phyloP scores from a whole-genome alignment of 225 moss, liverwort and hornwort genomes.

The Neckera pumila region DNA sequence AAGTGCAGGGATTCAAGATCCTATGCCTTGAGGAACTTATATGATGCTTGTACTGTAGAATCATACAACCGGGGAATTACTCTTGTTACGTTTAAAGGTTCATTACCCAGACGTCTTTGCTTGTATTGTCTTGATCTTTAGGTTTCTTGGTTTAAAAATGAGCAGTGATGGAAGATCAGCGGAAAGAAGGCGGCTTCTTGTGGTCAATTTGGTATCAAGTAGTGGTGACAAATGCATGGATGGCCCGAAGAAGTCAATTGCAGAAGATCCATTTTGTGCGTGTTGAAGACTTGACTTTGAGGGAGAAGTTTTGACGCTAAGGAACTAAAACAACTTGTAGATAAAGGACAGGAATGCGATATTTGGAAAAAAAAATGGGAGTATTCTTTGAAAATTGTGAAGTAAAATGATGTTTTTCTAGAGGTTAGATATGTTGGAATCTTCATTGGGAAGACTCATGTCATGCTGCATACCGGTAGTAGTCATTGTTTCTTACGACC shows the following conservation, averaged over 20 bases:
- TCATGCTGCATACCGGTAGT: neutral
- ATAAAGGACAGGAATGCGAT: neutral
- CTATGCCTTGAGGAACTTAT: neutral
- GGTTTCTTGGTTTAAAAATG: neutral
- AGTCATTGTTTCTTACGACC: neutral
- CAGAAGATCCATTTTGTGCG: neutral
- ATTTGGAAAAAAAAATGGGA: neutral
- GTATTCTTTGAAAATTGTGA: neutral
- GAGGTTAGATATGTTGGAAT: neutral
- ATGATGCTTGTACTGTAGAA: neutral
- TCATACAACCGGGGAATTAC: neutral
- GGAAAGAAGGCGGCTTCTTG: neutral
- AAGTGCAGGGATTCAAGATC: neutral
- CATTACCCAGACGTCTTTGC: neutral
- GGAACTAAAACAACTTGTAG: neutral
- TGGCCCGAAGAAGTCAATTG: neutral
- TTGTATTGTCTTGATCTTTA: neutral
- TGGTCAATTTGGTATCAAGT: neutral
- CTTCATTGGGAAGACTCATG: neutral
- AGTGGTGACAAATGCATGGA: neutral
- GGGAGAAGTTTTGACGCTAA: neutral
- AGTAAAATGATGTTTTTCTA: neutral
- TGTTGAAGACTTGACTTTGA: neutral
- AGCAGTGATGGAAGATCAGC: neutral
- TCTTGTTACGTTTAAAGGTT: neutral